Evolutionary conservation across 495 filamentous ascomycete species (phyloP), one percentile per base, ranked within the genome.

Genomic region (Geopyxis carbonaria): DNA sequence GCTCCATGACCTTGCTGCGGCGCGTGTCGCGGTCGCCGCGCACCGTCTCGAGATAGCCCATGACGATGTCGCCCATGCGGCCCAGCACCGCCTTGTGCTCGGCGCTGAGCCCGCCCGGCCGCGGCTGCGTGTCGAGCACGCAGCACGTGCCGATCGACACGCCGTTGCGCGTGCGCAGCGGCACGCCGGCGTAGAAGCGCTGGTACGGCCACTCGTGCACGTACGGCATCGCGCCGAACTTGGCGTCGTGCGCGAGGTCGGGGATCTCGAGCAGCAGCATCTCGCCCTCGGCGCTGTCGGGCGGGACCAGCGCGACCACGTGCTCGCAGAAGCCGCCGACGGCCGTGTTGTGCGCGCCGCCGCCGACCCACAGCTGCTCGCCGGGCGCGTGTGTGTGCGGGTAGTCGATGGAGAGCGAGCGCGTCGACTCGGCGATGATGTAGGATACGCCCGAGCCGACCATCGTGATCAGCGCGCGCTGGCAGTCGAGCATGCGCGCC

Each of bases 121-220:
- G 59, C 5, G 70, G 66, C 22, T 60, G 56, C 22, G 68, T 60
- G 49, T 83, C 78, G 4, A 80, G 49, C 9, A 82, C 62, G 38
- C 75, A 80, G 31, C 80, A 64, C 13, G 69, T 75, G 16, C 80
- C 80, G 45, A 86, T 75, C 19, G 76, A 73, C 48, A 80, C 69
- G 8, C 72, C 75, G 8, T 64, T 67, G 4, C 69, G 70, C 0
- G 75, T 80, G 3, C 75, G 68, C 20, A 87, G 64, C 0, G 76
- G 74, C 1, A 73, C 72, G 10, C 70, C 75, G 5, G 70, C 72
- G 44, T 79, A 80, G 52, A 75, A 80, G n/a, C 56, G 61, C 29
- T 64, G 52, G 31, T 57, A 43, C 1, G 69, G 58, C 63, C 62
- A 57, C 14, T 50, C 53, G 16, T 45, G 37, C 22, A 70, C 60